Percentiles rank a stretch among this genome's conserved stretches.
Evolutionary conservation across 2,329 filamentous ascomycete species (phyloP).

Genomic region (Pseudohalonectria lignicola): DNA sequence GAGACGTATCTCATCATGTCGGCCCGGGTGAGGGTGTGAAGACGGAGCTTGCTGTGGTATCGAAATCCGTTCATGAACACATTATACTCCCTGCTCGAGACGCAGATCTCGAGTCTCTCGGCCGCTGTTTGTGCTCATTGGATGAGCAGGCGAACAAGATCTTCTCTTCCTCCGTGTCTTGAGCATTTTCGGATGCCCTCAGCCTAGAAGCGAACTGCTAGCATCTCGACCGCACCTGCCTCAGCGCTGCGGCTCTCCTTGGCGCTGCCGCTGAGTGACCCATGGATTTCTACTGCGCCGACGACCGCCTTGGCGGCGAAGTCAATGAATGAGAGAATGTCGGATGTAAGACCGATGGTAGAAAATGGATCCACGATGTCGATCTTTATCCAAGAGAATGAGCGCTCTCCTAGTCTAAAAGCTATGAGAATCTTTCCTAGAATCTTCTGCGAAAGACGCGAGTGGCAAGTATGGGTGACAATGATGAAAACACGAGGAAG

Average conservation of each 20-base stretch:
- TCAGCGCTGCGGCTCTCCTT: not conserved
- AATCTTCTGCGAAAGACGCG: too few relatives aligned
- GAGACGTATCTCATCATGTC: conserved; percentile 7
- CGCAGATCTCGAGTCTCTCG: conserved; percentile 8
- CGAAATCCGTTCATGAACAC: conserved; percentile 10
- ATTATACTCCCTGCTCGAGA: conserved; percentile 11
- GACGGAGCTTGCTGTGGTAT: conserved; percentile 3
- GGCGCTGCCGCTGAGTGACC: not conserved
- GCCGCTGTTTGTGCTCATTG: conserved; percentile 2
- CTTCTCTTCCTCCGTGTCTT: not conserved
- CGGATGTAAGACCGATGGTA: not conserved
- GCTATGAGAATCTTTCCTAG: too few relatives aligned
- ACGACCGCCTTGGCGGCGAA: not conserved
- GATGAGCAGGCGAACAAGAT: conserved; percentile 3
- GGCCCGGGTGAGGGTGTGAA: conserved; percentile 9
- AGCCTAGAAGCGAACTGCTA: not conserved
- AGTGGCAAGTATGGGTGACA: too few relatives aligned
- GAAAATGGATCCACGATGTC: not conserved
- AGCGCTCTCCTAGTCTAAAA: too few relatives aligned
- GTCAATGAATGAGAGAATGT: not conserved
- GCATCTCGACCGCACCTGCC: not conserved
- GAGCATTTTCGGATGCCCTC: not conserved
- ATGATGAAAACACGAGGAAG: too few relatives aligned
- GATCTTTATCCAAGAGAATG: too few relatives aligned
- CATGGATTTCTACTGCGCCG: not conserved